Base-by-base conservation (phyloP, 2,329 filamentous ascomycete genomes). In the Hypoxylon sp. region DNA sequence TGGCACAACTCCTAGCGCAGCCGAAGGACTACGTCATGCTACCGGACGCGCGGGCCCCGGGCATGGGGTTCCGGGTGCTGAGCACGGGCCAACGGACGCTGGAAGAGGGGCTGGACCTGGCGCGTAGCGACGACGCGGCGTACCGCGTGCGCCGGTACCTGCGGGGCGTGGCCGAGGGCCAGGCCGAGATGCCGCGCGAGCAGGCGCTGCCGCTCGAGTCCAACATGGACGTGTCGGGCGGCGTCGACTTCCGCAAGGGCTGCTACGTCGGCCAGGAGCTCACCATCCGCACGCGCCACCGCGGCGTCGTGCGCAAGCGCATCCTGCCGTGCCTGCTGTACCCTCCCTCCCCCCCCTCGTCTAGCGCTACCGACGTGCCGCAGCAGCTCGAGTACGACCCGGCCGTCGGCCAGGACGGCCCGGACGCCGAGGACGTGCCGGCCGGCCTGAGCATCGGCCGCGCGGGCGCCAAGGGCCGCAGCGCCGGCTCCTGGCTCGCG, bases 181-280 rank as follows among this genome's bases (percentile, higher is more conserved):
- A 91, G 71, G 73, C 77, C 13, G 95, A 99, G 78, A 87, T 99
- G 17, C 73, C 85, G 5, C 77, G 81, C 56, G 89, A 89, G 63
- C 78, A 82, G 15, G 87, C 92, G 0, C 79, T 99, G 51, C 94
- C 95, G 1, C 88, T 93, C 74, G 94, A 98, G 75, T 88, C 83
- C 71, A 97, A 97, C 73, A 83, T 98, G 72, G 95, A 99, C 75
- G 78, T 91, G 58, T 91, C 91, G 82, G 83, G 85, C 43, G 95
- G 87, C 21, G 88, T 99, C 65, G 91, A 97, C 75, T 99, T 95
- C 78, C 87, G 87, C 71, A 99, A 99, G 78, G 95, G 95, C 6
- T 99, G 95, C 77, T 99, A 99, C 74, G 86, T 98, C 6, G 95
- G 95, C 0, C 95, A 99, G 76, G 95, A 99, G 75, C 83, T 99